Percentiles rank a stretch among this genome's conserved stretches.
These are phyloP conservation scores for Microbotryum violaceum DNA, from an alignment of 1,284 basidiomycete species.

Conservation along the genomic window DNA sequence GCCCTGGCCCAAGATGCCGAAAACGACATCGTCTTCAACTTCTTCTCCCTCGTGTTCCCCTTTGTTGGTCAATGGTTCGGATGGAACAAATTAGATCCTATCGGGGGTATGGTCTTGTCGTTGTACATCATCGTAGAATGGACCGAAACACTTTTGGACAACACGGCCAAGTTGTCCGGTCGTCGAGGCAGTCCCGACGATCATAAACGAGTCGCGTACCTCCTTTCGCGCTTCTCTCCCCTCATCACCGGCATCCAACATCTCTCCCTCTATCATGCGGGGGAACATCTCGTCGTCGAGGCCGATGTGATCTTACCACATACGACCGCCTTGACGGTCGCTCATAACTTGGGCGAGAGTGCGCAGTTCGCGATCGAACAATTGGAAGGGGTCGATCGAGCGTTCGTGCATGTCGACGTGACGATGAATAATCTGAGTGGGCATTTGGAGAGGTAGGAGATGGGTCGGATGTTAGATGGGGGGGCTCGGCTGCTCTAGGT, in stretches of 20 bases:
- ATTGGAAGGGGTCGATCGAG: constrained; percentile 44
- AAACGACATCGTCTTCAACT: constrained; percentile 47
- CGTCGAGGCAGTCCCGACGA: constrained; percentile 32
- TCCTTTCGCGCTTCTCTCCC: constrained; percentile 43
- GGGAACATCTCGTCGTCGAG: constrained; percentile 43
- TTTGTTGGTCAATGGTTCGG: constrained; percentile 39
- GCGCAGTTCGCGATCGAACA: constrained; percentile 35
- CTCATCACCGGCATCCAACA: constrained; percentile 36
- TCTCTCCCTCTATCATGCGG: constrained; percentile 34
- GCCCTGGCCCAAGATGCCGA: constrained; percentile 40
- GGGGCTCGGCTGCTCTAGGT: too few species aligned
- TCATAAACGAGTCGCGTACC: constrained; percentile 44
- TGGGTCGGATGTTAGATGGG: neutral
- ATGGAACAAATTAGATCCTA: constrained; percentile 44
- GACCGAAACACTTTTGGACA: constrained; percentile 44
- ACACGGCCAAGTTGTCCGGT: constrained; percentile 43
- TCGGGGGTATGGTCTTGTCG: constrained; percentile 46
- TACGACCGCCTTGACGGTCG: constrained; percentile 43
- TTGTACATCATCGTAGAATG: constrained; percentile 44
- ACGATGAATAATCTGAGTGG: constrained; percentile 4
- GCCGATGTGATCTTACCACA: constrained; percentile 44
- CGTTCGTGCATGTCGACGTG: constrained; percentile 42
- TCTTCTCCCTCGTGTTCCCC: constrained; percentile 51
- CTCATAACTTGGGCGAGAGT: constrained; percentile 45
- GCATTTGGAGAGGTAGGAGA: constrained; percentile 8